Evolutionary conservation across 495 filamentous ascomycete species (phyloP), one percentile per base, ranked within the genome.

Genomic region (Neurospora sp.): DNA sequence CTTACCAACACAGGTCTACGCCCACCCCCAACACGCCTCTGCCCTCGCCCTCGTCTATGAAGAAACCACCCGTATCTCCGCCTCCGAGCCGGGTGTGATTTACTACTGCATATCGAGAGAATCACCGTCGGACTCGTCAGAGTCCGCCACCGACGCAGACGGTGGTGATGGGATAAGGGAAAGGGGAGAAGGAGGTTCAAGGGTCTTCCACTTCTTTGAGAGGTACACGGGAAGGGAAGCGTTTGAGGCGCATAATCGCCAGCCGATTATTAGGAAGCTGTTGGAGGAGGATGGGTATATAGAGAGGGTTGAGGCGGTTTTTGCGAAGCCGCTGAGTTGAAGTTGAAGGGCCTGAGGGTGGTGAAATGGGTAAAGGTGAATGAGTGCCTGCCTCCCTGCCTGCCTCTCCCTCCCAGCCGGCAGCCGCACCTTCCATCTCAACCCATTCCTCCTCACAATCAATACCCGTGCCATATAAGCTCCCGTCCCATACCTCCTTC

Each of bases 151-250:
- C 27, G 27, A 39, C 39, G 0, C 39, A 39, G 10, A 39, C 39
- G 10, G 8, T 2, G 39, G 39, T 10, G 8, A 39, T 2, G 1
- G 39, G 41, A 18, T 6, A 42, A 5, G 6, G 5, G 5, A 16
- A 42, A 12, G 5, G 5, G 20, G 72, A 78, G 18, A 76, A 83
- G 39, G 78, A 72, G 1, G 10, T 11, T 5, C 46, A 5, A 76
- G 49, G 38, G 60, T 83, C 12, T 84, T 84, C 42, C 78, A 83
- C 70, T 83, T 83, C 70, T 83, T 82, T 70, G 82, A 83, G 75
- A 73, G 76, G 9, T 84, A 82, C 46, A 76, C 71, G 4, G 76
- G 76, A 0, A 72, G 70, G 9, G 44, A 74, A 39, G 80, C 82
- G 0, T 84, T 84, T 69, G 78, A 81, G 4, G 76, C 71, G 27